These are phyloP conservation scores for Botrytis pseudocinerea DNA, from an alignment of 2,329 filamentous ascomycete genomes.

Conservation along the genomic window DNA sequence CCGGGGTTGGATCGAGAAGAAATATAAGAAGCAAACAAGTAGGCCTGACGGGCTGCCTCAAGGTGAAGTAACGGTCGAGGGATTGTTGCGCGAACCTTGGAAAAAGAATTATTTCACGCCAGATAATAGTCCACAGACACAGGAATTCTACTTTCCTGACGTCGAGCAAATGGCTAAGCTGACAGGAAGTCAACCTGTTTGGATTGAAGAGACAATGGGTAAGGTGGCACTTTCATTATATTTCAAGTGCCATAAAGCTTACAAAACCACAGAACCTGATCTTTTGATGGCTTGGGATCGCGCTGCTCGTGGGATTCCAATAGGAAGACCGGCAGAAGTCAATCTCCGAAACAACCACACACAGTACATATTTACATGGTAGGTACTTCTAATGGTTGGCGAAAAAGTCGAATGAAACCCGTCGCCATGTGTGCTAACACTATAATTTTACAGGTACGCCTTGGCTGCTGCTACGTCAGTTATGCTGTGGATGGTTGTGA, in stretches of 20 bases:
- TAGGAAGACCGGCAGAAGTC: slow-evolving; percentile 84
- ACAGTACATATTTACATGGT: slow-evolving; percentile 99
- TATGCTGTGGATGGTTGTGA: slow-evolving; percentile 95
- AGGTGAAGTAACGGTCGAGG: slow-evolving; percentile 77
- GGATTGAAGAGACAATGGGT: slow-evolving; percentile 97
- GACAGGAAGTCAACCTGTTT: slow-evolving; percentile 82
- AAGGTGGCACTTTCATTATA: slow-evolving; percentile 39
- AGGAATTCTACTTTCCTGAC: slow-evolving; percentile 94
- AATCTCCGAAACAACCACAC: slow-evolving; percentile 95
- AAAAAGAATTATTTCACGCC: slow-evolving; percentile 99
- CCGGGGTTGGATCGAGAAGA: slow-evolving; percentile 87
- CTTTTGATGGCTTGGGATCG: slow-evolving; percentile 74
- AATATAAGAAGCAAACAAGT: slow-evolving; percentile 62
- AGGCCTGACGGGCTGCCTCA: slow-evolving; percentile 64
- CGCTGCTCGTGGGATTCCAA: slow-evolving; percentile 79
- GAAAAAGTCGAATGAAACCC: neutral
- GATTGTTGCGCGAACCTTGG: slow-evolving; percentile 83
- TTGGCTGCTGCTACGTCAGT: slow-evolving; percentile 81
- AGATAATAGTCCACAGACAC: slow-evolving; percentile 77
- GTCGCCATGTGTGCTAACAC: neutral
- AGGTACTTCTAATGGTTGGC: slow-evolving; percentile 43
- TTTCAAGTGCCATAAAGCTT: neutral
- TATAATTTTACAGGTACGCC: slow-evolving; percentile 66
- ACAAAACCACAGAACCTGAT: slow-evolving; percentile 63
- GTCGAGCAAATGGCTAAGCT: slow-evolving; percentile 85